Base-by-base conservation (phyloP, 1,284 basidiomycete genomes). In the Porphyrellus sp. region DNA sequence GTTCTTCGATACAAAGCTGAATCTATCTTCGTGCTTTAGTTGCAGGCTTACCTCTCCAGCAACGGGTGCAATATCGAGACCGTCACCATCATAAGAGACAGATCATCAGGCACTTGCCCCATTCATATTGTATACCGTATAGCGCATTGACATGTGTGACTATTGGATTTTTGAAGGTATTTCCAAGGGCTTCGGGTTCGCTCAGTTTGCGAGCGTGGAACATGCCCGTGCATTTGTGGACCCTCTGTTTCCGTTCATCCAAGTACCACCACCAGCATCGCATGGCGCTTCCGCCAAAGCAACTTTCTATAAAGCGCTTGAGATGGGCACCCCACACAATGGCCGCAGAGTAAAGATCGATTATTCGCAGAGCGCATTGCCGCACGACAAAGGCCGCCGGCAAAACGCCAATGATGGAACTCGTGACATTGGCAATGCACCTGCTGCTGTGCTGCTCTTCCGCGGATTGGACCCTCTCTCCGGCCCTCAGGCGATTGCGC, bases 111-210 rank as follows among this genome's bases (percentile, higher is more conserved):
- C 88, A 91, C 84, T 89, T 87, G 81, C 83, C 85, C 63, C 75
- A 79, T 87, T 88, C 81, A 79, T 82, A 83, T 83, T 71, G 43
- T 79, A 74, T 73, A 71, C 71, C 76, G 74, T 77, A 73, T 78
- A 70, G 76, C 77, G 74, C 83, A 85, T 88, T 88, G 75, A 89
- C 83, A 71, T 81, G 76, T 68, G 61, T 75, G 74, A 73, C 75
- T 71, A 62, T 80, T 80, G 72, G 75, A 78, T 79, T 80, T 75
- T 78, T 74, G 73, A 87, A 87, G 91, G 93, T 80, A 72, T 79
- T 57, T 93, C 91, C 50, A 94, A 94, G 74, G 87, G 90, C 63
- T 96, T 95, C 68, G 94, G 93, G 47, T 98, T 98, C 71, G 93
- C 91, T 61, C 88, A 92, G 71, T 97, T 98, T 70, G 73, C 85